Evolutionary conservation across 768 basidiomycete genomes (phyloP).

Genomic region (Boletus eberwhitei): DNA sequence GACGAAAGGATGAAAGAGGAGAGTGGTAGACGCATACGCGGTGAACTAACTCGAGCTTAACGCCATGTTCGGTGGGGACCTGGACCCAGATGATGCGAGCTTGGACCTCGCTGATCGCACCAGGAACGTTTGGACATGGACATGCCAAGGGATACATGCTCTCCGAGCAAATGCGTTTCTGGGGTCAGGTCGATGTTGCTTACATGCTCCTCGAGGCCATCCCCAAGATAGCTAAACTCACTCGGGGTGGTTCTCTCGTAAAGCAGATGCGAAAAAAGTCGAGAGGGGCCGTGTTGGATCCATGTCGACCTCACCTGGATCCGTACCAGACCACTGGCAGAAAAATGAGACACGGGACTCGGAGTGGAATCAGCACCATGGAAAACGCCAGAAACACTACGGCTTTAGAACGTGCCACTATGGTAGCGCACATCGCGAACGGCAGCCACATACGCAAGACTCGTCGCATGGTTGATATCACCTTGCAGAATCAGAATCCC

Average conservation of each 20-base stretch:
- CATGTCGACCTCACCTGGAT: constrained; percentile 20
- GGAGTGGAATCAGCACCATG: not conserved
- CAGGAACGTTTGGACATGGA: constrained; percentile 50
- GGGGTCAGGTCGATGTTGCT: constrained; percentile 45
- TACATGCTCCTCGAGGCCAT: constrained; percentile 48
- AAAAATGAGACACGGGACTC: constrained; percentile 14
- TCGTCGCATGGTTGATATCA: not conserved
- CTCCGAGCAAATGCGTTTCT: constrained; percentile 46
- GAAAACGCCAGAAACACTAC: too few relatives aligned
- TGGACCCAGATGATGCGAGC: constrained; percentile 78
- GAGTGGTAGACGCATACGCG: constrained; percentile 12
- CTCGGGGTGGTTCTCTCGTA: constrained; percentile 40
- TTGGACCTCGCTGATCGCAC: constrained; percentile 77
- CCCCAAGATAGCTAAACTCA: constrained; percentile 43
- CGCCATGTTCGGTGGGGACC: constrained; percentile 63
- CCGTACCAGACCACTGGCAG: constrained; percentile 14
- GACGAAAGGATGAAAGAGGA: not conserved
- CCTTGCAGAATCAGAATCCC: not conserved
- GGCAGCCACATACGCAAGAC: not conserved
- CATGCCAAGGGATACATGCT: constrained; percentile 37
- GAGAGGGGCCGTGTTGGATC: constrained; percentile 58
- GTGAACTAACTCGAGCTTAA: constrained; percentile 69
- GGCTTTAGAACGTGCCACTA: not conserved
- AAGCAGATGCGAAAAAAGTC: constrained; percentile 76
- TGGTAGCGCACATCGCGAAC: constrained; percentile 12